Conservation (phyloP, 2,329 filamentous ascomycete species). For the Penicillium frequentans region DNA sequence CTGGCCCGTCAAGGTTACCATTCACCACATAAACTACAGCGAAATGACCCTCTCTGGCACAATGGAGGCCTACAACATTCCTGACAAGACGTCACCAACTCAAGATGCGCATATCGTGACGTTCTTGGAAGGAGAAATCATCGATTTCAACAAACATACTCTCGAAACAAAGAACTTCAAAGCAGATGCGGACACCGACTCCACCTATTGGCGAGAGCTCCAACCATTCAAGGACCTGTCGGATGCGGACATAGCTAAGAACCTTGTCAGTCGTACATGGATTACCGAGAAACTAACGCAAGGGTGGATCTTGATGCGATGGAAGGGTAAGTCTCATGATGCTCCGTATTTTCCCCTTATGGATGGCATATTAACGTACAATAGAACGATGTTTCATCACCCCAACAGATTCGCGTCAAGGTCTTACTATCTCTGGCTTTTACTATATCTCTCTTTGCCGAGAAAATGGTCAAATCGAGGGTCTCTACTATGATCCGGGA, state of each 20-base stretch:
- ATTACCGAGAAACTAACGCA: constrained; percentile 41
- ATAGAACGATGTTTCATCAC: constrained; percentile 51
- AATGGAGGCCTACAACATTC: constrained; percentile 70
- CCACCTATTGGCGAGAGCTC: constrained; percentile 50
- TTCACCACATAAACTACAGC: constrained; percentile 61
- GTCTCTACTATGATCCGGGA: constrained; percentile 51
- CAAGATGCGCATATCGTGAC: constrained; percentile 58
- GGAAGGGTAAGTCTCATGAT: constrained; percentile 44
- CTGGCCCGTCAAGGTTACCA: constrained; percentile 68
- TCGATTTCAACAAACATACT: constrained; percentile 58
- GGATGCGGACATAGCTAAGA: constrained; percentile 46
- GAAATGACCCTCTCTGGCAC: constrained; percentile 65
- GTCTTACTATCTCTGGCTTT: constrained; percentile 52
- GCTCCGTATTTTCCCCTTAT: not conserved
- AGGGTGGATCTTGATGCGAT: constrained; percentile 53
- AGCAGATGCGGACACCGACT: constrained; percentile 47
- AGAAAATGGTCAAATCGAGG: constrained; percentile 47
- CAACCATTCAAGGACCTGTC: constrained; percentile 48
- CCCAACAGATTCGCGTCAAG: constrained; percentile 46
- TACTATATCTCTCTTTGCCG: constrained; percentile 52
- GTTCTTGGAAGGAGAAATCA: constrained; percentile 68
- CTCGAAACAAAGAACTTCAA: constrained; percentile 50
- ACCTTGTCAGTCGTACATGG: constrained; percentile 47
- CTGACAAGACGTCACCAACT: constrained; percentile 48
- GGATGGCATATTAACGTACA: constrained; percentile 8